phyloP scores from a whole-genome alignment of 306 rosid species.

The Amphicarpaea edgeworthii region DNA sequence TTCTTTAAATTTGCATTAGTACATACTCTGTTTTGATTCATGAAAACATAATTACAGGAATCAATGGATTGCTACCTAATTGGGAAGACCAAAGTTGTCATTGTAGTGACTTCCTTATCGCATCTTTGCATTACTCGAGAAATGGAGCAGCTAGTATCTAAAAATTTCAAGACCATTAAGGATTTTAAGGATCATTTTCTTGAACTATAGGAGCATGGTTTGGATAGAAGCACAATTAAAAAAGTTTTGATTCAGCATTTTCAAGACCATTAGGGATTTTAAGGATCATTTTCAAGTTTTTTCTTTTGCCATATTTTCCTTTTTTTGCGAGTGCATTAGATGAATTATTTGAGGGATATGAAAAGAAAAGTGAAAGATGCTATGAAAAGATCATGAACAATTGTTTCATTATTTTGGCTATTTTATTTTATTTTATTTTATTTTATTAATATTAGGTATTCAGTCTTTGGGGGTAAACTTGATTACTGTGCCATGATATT shows the following conservation, averaged over 20 bases:
- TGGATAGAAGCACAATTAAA: too few species aligned
- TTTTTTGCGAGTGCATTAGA: background rate
- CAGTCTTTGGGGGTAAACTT: background rate
- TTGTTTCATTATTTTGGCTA: background rate
- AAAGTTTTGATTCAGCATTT: too few species aligned
- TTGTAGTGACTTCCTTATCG: slow-evolving; percentile 44
- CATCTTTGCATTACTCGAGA: slow-evolving; percentile 57
- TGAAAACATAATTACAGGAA: slow-evolving; percentile 61
- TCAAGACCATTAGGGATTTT: too few species aligned
- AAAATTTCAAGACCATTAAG: too few species aligned
- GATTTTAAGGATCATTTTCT: too few species aligned
- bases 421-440: background rate
- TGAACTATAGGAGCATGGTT: too few species aligned
- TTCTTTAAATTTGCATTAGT: slow-evolving; percentile 25
- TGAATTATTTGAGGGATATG: slow-evolving; percentile 16
- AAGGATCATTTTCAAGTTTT: too few species aligned
- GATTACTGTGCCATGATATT: background rate
- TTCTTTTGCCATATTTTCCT: slow-evolving; percentile 8
- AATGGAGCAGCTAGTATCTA: slow-evolving; percentile 65
- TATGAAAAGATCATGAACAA: slow-evolving; percentile 23
- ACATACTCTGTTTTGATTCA: slow-evolving; percentile 22
- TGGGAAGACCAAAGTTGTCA: slow-evolving; percentile 58
- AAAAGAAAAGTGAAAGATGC: background rate
- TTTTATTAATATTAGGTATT: background rate
- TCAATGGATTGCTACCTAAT: slow-evolving; percentile 71